Percentiles rank a stretch among this genome's conserved stretches.
phyloP scores from a whole-genome alignment of 495 filamentous ascomycete genomes.

The Platismatia glauca region DNA sequence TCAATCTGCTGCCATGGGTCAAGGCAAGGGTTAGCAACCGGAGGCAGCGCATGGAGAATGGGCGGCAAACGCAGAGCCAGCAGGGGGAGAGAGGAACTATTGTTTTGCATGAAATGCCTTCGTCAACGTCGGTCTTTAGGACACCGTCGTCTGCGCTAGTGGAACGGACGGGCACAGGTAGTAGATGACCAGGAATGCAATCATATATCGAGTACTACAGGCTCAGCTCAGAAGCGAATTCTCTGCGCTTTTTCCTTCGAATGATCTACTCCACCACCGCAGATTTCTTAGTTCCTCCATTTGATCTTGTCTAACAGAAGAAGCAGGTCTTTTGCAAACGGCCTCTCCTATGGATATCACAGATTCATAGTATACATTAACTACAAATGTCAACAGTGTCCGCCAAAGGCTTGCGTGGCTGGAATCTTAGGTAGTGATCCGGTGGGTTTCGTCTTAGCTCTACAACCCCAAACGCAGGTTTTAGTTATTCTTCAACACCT shows the following conservation, averaged over 20 bases:
- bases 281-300: neutral
- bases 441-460: neutral
- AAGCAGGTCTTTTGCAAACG: neutral
- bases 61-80: conserved; percentile 16
- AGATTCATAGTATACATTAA: no score
- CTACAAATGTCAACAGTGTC: neutral
- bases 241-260: neutral
- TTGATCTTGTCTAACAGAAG: neutral
- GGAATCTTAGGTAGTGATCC: neutral
- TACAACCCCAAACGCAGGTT: neutral
- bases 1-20: conserved; percentile 49
- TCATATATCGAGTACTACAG: neutral
- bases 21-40: conserved; percentile 6
- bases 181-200: neutral
- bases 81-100: conserved; percentile 24
- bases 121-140: conserved; percentile 49
- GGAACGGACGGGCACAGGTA: conserved; percentile 9
- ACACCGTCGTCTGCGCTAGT: conserved; percentile 36
- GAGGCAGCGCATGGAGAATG: conserved; percentile 8
- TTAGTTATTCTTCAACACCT: neutral
- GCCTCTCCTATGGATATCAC: neutral
- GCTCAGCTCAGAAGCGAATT: neutral
- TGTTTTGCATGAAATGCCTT: conserved; percentile 41
- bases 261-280: neutral
- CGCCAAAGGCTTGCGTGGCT: neutral